These are phyloP conservation scores for Rubia peregrina DNA, from an alignment of 305 asterid species.

Conservation along the genomic window DNA sequence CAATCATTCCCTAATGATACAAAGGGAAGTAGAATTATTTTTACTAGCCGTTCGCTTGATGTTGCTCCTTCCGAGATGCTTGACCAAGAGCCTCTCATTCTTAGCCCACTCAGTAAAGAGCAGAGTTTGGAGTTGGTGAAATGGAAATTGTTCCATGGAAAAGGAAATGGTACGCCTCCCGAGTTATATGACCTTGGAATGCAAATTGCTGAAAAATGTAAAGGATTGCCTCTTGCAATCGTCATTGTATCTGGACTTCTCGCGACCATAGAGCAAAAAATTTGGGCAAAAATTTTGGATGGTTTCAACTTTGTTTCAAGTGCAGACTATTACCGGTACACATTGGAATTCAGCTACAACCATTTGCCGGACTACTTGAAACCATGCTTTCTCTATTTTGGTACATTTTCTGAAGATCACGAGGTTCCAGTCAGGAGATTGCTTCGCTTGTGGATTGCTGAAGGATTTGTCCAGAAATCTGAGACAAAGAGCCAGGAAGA, in stretches of 20 bases:
- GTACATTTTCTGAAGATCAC: neutral
- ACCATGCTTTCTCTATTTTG: neutral
- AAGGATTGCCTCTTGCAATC: neutral
- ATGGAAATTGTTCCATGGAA: too few relatives aligned
- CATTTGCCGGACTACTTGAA: neutral
- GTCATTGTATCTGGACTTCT: neutral
- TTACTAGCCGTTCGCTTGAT: too few relatives aligned
- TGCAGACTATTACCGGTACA: neutral
- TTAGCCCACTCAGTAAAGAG: too few relatives aligned
- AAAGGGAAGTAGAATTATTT: too few relatives aligned
- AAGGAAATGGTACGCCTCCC: too few relatives aligned
- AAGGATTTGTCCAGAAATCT: neutral
- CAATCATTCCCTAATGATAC: too few relatives aligned
- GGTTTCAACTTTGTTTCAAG: neutral
- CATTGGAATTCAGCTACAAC: neutral
- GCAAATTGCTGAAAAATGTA: neutral
- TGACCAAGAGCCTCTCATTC: too few relatives aligned
- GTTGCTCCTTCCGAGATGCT: too few relatives aligned
- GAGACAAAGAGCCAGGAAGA: neutral
- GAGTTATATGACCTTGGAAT: too few relatives aligned
- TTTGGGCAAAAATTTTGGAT: neutral
- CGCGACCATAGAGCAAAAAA: neutral
- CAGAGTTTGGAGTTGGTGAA: too few relatives aligned
- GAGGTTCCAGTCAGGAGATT: neutral
- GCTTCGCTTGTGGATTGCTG: neutral